Conservation (phyloP, 129 eudicot genomes). For the Oenanthe sinensis region DNA sequence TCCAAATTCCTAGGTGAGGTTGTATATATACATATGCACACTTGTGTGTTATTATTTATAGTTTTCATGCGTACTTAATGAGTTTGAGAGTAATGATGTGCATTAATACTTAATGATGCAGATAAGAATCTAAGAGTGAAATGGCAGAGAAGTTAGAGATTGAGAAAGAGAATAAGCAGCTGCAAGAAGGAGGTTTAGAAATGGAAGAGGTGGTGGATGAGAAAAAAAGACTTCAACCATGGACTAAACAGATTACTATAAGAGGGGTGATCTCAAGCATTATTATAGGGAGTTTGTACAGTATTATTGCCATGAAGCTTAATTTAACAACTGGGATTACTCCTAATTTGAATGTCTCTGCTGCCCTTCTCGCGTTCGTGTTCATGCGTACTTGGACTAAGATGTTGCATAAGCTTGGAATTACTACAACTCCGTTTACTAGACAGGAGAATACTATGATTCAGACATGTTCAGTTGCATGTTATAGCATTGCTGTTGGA, state of each 20-base stretch:
- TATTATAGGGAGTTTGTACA: conserved; percentile 51
- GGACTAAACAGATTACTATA: conserved; percentile 59
- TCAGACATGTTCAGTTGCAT: conserved; percentile 79
- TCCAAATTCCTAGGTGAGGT: conserved; percentile 2
- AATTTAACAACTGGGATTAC: conserved; percentile 74
- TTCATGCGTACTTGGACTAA: conserved; percentile 66
- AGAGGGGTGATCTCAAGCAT: conserved; percentile 55
- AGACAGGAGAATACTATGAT: conserved; percentile 88
- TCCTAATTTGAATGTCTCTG: conserved; percentile 74
- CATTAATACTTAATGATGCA: neutral
- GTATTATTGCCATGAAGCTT: conserved; percentile 71
- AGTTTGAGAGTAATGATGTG: neutral
- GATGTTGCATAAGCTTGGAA: conserved; percentile 42
- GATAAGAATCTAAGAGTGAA: conserved; percentile 17
- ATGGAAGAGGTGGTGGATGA: conserved; percentile 15
- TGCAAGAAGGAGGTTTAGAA: neutral
- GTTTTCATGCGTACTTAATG: neutral
- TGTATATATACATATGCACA: conserved; percentile 1
- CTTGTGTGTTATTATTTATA: neutral
- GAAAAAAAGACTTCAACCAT: conserved; percentile 45
- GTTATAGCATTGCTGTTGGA: conserved; percentile 71
- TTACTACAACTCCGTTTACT: conserved; percentile 53
- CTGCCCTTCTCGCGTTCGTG: conserved; percentile 73
- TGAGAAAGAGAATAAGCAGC: conserved; percentile 17
- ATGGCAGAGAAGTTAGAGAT: conserved; percentile 34